Conservation (phyloP, 805 yeast genomes). For the Zygosaccharomyces bailii region DNA sequence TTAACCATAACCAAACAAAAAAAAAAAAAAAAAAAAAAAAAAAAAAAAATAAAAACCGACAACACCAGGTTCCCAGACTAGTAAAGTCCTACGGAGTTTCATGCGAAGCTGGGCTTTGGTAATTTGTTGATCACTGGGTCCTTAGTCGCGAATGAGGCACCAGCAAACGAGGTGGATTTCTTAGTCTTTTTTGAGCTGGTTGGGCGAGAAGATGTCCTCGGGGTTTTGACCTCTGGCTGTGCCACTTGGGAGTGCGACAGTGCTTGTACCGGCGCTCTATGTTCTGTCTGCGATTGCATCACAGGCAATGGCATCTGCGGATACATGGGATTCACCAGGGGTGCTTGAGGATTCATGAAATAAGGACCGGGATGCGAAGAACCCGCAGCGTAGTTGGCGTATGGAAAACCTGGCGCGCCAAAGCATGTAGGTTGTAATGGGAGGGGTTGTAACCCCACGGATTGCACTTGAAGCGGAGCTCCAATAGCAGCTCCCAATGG, state of each 20-base stretch:
- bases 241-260: background rate
- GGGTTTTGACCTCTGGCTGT: background rate
- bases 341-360: constrained; percentile 16
- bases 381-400: constrained; percentile 17
- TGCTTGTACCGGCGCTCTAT: background rate
- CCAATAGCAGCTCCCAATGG: constrained; percentile 3
- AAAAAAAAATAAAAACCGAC: constrained; percentile 2
- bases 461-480: constrained; percentile 5
- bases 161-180: constrained; percentile 26
- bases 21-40: constrained; percentile 8
- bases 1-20: constrained; percentile 1
- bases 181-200: background rate
- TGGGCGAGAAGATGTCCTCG: background rate
- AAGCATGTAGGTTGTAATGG: constrained; percentile 6
- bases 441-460: constrained; percentile 7
- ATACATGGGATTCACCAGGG: constrained; percentile 16
- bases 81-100: constrained; percentile 4
- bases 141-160: constrained; percentile 36
- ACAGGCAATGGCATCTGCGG: constrained; percentile 18
- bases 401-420: constrained; percentile 12
- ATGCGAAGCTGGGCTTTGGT: constrained; percentile 36
- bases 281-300: constrained; percentile 7
- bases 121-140: constrained; percentile 32
- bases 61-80: constrained; percentile 6
- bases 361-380: constrained; percentile 15